Evolutionary conservation across 2,329 filamentous ascomycete genomes (phyloP).

Genomic region (Decorospora gaudefroyi): DNA sequence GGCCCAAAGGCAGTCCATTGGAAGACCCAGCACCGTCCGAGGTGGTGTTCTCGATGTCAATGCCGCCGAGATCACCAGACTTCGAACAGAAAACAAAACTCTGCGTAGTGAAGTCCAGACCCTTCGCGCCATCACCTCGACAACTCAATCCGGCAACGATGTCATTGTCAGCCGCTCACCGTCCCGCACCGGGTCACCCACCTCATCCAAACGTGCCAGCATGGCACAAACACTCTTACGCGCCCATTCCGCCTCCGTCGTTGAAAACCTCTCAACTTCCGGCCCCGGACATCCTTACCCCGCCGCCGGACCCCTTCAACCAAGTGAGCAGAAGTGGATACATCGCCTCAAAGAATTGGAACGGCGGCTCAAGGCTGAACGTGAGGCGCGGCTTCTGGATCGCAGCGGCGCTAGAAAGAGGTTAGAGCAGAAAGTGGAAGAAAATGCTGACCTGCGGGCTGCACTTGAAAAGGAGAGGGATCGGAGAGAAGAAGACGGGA

Average conservation of each 20-base stretch:
- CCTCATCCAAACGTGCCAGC: conserved; percentile 49
- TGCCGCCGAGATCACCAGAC: conserved; percentile 60
- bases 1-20: conserved; percentile 46
- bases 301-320: conserved; percentile 47
- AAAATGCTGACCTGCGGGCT: conserved; percentile 71
- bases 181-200: conserved; percentile 37
- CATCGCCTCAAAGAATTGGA: conserved; percentile 86
- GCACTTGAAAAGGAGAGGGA: conserved; percentile 64
- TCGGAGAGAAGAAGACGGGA: conserved; percentile 27
- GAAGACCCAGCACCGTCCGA: conserved; percentile 47
- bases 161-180: conserved; percentile 32
- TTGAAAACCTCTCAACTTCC: conserved; percentile 50
- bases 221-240: conserved; percentile 59
- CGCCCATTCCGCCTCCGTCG: conserved; percentile 58
- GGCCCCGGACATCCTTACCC: conserved; percentile 41
- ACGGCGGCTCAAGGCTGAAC: conserved; percentile 82
- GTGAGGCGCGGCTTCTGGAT: conserved; percentile 84
- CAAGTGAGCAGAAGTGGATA: conserved; percentile 77
- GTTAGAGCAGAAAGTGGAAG: conserved; percentile 72
- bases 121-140: conserved; percentile 55
- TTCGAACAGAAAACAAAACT: conserved; percentile 64
- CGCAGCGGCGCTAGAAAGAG: conserved; percentile 80
- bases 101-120: conserved; percentile 68
- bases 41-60: conserved; percentile 48
- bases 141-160: conserved; percentile 30